These are phyloP conservation scores for Yamadazyma friedrichii DNA, from an alignment of 1,139 yeast genomes.

Conservation along the genomic window DNA sequence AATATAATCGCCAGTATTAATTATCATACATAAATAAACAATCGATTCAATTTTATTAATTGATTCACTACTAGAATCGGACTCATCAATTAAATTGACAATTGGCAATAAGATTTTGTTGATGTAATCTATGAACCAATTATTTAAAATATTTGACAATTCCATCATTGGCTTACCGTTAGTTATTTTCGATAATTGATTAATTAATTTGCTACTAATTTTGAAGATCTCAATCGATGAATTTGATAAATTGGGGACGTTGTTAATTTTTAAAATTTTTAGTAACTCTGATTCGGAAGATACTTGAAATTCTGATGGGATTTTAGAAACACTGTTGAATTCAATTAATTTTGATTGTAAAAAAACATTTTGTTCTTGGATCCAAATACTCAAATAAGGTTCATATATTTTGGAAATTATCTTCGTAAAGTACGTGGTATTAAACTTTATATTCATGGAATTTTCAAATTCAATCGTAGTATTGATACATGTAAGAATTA, in stretches of 20 bases:
- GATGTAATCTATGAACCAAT: conserved; percentile 66
- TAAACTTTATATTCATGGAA: conserved; percentile 59
- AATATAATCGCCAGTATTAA: conserved; percentile 90
- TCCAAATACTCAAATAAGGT: conserved; percentile 83
- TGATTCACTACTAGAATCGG: conserved; percentile 13
- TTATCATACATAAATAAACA: conserved; percentile 64
- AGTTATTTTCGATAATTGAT: conserved; percentile 75
- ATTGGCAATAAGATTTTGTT: conserved; percentile 59
- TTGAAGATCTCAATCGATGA: conserved; percentile 88
- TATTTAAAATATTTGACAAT: conserved; percentile 63
- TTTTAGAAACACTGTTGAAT: conserved; percentile 50
- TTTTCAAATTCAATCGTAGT: conserved; percentile 69
- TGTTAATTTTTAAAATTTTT: conserved; percentile 39
- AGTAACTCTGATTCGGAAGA: conserved; percentile 25
- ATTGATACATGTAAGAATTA: conserved; percentile 47
- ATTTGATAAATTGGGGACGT: conserved; percentile 61
- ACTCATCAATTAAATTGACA: conserved; percentile 37
- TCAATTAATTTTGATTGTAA: conserved; percentile 62
- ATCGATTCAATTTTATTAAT: conserved; percentile 51
- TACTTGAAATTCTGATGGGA: conserved; percentile 36
- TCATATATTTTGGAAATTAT: conserved; percentile 75
- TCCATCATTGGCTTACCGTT: conserved; percentile 63
- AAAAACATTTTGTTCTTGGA: conserved; percentile 74
- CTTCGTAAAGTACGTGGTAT: conserved; percentile 40
- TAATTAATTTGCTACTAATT: conserved; percentile 65